Evolutionary conservation across 768 basidiomycete species (phyloP).

Genomic region (Tylopilus felleus): DNA sequence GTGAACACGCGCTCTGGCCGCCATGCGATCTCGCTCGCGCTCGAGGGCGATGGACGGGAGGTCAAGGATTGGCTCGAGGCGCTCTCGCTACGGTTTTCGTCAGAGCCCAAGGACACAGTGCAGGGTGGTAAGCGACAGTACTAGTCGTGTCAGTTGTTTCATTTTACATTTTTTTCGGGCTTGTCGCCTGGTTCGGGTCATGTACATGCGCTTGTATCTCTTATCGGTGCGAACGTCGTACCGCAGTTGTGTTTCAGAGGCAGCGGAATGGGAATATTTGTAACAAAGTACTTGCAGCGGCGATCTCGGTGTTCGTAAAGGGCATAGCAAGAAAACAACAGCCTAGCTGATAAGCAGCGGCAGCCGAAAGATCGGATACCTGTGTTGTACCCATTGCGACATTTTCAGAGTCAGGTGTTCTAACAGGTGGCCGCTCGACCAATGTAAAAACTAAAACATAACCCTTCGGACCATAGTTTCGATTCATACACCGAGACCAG

Average conservation of each 20-base stretch:
- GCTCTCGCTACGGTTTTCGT: slow-evolving; percentile 13
- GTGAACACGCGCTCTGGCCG: not conserved
- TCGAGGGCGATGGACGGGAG: slow-evolving; percentile 1
- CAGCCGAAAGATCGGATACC: no score
- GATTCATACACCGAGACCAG: not conserved
- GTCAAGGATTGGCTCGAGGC: slow-evolving; percentile 19
- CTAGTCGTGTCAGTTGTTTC: not conserved
- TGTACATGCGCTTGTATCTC: not conserved
- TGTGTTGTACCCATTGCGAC: not conserved
- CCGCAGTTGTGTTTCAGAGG: not conserved
- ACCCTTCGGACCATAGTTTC: not conserved
- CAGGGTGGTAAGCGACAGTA: not conserved
- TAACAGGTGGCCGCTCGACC: not conserved
- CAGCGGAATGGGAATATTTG: not conserved
- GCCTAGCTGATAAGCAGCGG: not conserved
- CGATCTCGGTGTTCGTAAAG: not conserved
- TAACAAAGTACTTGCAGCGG: not conserved
- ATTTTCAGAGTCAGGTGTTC: not conserved
- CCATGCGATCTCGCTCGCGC: slow-evolving; percentile 3
- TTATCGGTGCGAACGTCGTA: not conserved
- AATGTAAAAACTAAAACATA: not conserved
- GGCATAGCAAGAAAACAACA: not conserved
- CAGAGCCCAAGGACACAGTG: not conserved
- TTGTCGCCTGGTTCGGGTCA: not conserved
- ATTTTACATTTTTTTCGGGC: not conserved